phyloP scores from a whole-genome alignment of 2,329 filamentous ascomycete species.

The Phyllosticta capitalensis region DNA sequence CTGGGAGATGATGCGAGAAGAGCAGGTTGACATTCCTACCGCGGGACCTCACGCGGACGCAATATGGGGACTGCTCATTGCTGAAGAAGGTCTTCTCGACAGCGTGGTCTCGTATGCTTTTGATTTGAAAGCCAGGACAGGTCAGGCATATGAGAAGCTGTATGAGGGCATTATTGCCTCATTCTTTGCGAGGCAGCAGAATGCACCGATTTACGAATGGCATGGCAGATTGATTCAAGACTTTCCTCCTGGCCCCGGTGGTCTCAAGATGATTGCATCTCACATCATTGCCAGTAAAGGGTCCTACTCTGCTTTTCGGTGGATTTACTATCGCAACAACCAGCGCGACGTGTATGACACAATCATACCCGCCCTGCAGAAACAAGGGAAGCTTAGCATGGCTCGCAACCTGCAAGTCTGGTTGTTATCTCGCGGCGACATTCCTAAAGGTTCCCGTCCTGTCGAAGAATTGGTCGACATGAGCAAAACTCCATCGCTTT shows the following conservation, averaged over 20 bases:
- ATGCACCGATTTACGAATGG: conserved; percentile 6
- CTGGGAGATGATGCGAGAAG: conserved; percentile 32
- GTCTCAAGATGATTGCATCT: conserved; percentile 1
- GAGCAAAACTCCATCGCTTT: background rate
- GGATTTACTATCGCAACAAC: conserved; percentile 30
- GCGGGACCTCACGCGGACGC: conserved; percentile 28
- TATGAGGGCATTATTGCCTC: conserved; percentile 38
- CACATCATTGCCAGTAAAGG: background rate
- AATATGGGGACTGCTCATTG: conserved; percentile 39
- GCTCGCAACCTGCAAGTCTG: background rate
- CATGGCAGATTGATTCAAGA: background rate
- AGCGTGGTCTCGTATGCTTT: conserved; percentile 33
- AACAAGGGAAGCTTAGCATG: background rate
- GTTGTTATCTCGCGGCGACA: background rate
- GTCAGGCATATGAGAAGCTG: conserved; percentile 26
- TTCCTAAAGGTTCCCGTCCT: background rate
- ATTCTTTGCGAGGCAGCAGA: conserved; percentile 18
- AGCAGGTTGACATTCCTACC: conserved; percentile 31
- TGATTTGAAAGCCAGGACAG: conserved; percentile 30
- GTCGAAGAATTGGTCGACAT: background rate
- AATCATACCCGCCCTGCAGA: conserved; percentile 15
- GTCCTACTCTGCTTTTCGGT: conserved; percentile 21
- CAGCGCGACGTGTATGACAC: conserved; percentile 34
- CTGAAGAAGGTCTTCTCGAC: conserved; percentile 24
- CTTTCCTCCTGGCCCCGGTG: background rate